Conservation (phyloP, 2,329 filamentous ascomycete genomes). For the Podosphaera fusca region DNA sequence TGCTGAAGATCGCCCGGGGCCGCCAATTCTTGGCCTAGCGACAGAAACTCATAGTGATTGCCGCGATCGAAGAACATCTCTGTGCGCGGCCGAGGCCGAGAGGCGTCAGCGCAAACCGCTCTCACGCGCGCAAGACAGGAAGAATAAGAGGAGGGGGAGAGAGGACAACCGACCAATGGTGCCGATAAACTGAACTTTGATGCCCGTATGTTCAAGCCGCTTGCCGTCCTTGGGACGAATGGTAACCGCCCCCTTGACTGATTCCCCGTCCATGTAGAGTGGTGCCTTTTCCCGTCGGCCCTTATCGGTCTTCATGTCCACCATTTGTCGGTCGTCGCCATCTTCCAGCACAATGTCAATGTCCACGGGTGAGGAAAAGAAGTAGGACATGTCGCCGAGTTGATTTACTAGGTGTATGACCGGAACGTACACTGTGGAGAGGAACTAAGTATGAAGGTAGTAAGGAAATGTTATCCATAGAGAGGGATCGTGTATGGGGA, state of each 20-base stretch:
- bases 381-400: slow-evolving; percentile 55
- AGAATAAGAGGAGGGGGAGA: background rate
- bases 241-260: slow-evolving; percentile 87
- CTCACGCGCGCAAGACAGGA: background rate
- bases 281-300: slow-evolving; percentile 90
- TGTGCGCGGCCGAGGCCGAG: slow-evolving; percentile 16
- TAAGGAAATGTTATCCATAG: too few species aligned
- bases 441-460: too few species aligned
- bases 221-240: slow-evolving; percentile 95
- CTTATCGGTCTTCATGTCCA: slow-evolving; percentile 97
- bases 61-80: slow-evolving; percentile 99
- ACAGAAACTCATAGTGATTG: slow-evolving; percentile 98
- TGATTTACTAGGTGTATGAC: too few species aligned
- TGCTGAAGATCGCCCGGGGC: slow-evolving; percentile 95
- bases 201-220: slow-evolving; percentile 88
- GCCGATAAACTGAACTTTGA: slow-evolving; percentile 99
- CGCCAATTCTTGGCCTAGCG: slow-evolving; percentile 85
- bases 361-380: slow-evolving; percentile 94
- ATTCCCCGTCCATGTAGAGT: slow-evolving; percentile 94
- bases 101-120: background rate
- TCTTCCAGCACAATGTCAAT: slow-evolving; percentile 97
- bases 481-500: too few species aligned
- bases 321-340: slow-evolving; percentile 77
- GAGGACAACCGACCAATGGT: slow-evolving; percentile 50
- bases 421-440: too few species aligned